A percentile compares a stretch with the other conserved stretches of the same genome.
Conservation (phyloP, 768 basidiomycete species). For the Auricularia sp. region DNA sequence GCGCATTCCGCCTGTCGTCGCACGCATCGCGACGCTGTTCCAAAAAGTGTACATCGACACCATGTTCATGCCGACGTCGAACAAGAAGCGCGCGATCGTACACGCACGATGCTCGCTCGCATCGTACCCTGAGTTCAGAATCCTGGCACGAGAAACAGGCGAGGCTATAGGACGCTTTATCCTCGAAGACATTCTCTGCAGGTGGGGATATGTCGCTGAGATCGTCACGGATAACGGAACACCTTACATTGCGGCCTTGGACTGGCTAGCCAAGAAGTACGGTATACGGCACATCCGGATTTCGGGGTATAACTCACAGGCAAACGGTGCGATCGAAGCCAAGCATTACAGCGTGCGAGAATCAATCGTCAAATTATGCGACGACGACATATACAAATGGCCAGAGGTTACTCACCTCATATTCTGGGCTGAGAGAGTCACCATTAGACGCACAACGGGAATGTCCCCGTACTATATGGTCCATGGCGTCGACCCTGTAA, state of each 20-base stretch:
- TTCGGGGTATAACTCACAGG: slow-evolving; percentile 32
- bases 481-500: no score
- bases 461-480: no score
- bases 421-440: slow-evolving; percentile 34
- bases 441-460: no score
- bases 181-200: slow-evolving; percentile 16
- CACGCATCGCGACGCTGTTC: slow-evolving; percentile 19
- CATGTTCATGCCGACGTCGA: slow-evolving; percentile 4
- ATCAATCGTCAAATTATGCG: slow-evolving; percentile 21
- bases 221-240: slow-evolving; percentile 16
- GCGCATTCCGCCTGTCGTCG: slow-evolving; percentile 15
- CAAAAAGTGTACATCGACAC: slow-evolving; percentile 7
- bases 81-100: slow-evolving; percentile 19
- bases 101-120: slow-evolving; percentile 28
- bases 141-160: slow-evolving; percentile 17
- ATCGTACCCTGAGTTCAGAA: slow-evolving; percentile 23
- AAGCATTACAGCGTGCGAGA: slow-evolving; percentile 21
- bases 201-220: slow-evolving; percentile 9
- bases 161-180: slow-evolving; percentile 10
- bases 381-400: slow-evolving; percentile 14
- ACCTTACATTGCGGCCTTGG: slow-evolving; percentile 8
- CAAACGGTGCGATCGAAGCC: slow-evolving; percentile 30
- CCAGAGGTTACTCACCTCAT: slow-evolving; percentile 14
- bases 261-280: slow-evolving; percentile 8
- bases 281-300: slow-evolving; percentile 23